Evolutionary conservation across 257 asterid species (phyloP), one percentile per base, ranked within the genome.

Genomic region (Przewalskia tangutica): DNA sequence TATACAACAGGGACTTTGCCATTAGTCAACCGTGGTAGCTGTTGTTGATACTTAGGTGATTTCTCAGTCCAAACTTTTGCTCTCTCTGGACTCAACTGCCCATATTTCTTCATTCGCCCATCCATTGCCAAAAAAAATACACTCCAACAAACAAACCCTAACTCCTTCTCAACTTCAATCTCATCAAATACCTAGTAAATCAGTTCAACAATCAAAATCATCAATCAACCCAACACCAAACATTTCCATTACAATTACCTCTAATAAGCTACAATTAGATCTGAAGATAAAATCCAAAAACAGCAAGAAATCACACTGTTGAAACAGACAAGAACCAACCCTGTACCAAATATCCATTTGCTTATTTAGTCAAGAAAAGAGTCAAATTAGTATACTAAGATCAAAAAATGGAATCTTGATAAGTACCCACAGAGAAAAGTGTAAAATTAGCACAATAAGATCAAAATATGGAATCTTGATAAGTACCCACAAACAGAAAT

Each of bases 21-120:
- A 63, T 11, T 80, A 63, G 42, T 88, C 65, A 58, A 88, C 70
- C 84, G 90, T 44, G 84, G 90, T 48, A 81, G 82, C 64, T 77
- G 83, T 67, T 70, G 84, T 70, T 86, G 92, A 85, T 94, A 94
- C 81, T 89, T 91, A 5, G 98, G 94, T 7, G 97, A 94, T 85
- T 93, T 94, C 84, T 94, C 98, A 27, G 91, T 94, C 98, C 98
- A 94, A 6, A 94, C 97, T 86, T 90, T 94, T 13, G 98, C 97
- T 83, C 97, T 81, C 80, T 94, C 98, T 11, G 98, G 97, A 85
- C 98, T 94, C 67, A 92, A 89, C 78, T 89, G 88, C 80, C 90
- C 77, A 9, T 89, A 87, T 63, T 91, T 94, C 89, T 89, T 92
- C 91, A 88, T 88, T 70, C 91, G 89, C 63, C 85, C 92, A 17